Evolutionary conservation across 768 basidiomycete genomes (phyloP).

Genomic region (Asterophora parasitica): DNA sequence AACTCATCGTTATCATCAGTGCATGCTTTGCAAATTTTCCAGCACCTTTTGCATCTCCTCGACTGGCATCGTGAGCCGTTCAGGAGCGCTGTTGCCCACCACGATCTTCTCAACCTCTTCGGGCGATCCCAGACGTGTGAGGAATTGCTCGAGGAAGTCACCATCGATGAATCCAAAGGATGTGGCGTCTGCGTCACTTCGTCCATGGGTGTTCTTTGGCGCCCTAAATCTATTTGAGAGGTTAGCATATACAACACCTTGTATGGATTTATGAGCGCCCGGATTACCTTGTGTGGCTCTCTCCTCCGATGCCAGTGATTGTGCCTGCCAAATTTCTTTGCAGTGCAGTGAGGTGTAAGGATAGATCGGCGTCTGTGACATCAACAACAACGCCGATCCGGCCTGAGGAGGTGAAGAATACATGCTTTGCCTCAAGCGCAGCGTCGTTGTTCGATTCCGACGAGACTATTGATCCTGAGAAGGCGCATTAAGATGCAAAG

Average conservation of each 20-base stretch:
- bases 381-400: constrained; percentile 72
- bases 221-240: constrained; percentile 54
- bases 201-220: constrained; percentile 53
- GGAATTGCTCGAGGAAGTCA: constrained; percentile 72
- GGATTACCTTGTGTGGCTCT: constrained; percentile 64
- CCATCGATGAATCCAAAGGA: constrained; percentile 85
- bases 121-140: constrained; percentile 35
- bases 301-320: constrained; percentile 48
- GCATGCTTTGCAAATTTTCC: constrained; percentile 51
- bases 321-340: constrained; percentile 68
- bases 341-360: constrained; percentile 59
- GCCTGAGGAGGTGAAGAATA: constrained; percentile 78
- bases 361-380: constrained; percentile 44
- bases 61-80: constrained; percentile 44
- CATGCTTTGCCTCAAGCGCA: constrained; percentile 48
- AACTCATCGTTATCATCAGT: constrained; percentile 31
- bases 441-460: constrained; percentile 37
- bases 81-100: constrained; percentile 53
- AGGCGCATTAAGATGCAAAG: constrained; percentile 2
- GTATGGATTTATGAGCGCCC: constrained; percentile 11
- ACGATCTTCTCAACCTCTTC: constrained; percentile 47
- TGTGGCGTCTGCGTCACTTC: constrained; percentile 50
- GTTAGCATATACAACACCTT: constrained; percentile 3
- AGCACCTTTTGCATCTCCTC: constrained; percentile 40
- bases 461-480: constrained; percentile 45